Evolutionary conservation across 768 basidiomycete genomes (phyloP).

Genomic region (Psilocybe sp.): DNA sequence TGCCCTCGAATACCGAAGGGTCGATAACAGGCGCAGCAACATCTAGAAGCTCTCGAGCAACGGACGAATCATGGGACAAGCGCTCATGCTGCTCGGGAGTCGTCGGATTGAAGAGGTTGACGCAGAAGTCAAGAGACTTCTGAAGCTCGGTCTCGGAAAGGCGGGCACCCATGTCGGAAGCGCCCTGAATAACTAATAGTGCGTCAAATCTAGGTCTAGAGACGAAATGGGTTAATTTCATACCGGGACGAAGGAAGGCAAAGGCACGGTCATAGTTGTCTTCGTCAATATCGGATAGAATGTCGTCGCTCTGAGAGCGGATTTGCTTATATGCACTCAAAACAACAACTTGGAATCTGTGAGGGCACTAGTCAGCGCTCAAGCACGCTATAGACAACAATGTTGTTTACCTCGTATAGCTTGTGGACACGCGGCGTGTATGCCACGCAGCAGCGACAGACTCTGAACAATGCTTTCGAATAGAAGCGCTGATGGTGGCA

Average conservation of each 20-base stretch:
- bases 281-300: slow-evolving; percentile 63
- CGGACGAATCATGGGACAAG: slow-evolving; percentile 24
- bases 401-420: slow-evolving; percentile 49
- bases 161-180: slow-evolving; percentile 69
- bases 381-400: neutral
- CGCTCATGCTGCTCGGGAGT: slow-evolving; percentile 57
- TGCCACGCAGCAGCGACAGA: slow-evolving; percentile 49
- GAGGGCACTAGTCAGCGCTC: slow-evolving; percentile 1
- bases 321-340: slow-evolving; percentile 76
- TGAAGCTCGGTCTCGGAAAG: slow-evolving; percentile 75
- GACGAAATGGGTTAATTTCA: slow-evolving; percentile 9
- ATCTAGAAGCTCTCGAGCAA: slow-evolving; percentile 46
- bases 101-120: slow-evolving; percentile 68
- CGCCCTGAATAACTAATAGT: slow-evolving; percentile 70
- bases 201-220: neutral
- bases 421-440: slow-evolving; percentile 50
- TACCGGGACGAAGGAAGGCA: slow-evolving; percentile 58
- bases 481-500: slow-evolving; percentile 53
- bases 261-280: slow-evolving; percentile 73
- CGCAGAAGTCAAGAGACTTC: slow-evolving; percentile 75
- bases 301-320: slow-evolving; percentile 50
- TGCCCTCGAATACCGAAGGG: slow-evolving; percentile 37
- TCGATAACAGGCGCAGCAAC: slow-evolving; percentile 47
- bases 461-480: slow-evolving; percentile 49
- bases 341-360: slow-evolving; percentile 65